phyloP scores from a whole-genome alignment of 225 moss, liverwort and hornwort genomes.

The Pseudoscleropodium purum region DNA sequence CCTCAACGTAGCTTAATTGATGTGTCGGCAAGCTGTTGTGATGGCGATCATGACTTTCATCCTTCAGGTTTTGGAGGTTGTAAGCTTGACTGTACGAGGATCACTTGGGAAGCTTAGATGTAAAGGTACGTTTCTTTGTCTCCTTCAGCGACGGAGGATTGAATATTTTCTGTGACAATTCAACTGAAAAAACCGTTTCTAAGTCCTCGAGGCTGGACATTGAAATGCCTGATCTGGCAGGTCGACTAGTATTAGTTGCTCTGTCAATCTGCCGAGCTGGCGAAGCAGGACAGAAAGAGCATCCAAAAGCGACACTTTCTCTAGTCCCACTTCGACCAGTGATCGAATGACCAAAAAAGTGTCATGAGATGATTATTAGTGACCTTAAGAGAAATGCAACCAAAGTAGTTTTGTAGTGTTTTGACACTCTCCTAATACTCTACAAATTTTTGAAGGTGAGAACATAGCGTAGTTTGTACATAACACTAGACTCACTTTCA shows the following conservation, averaged over 20 bases:
- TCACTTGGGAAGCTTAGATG: background rate
- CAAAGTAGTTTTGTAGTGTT: background rate
- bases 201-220: background rate
- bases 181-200: background rate
- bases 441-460: too few relatives aligned
- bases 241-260: too few relatives aligned
- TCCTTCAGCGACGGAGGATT: background rate
- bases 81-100: background rate
- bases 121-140: background rate
- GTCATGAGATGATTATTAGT: too few relatives aligned
- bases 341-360: background rate
- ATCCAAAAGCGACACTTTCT: background rate
- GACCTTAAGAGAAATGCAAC: background rate
- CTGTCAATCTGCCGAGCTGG: background rate
- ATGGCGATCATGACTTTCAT: background rate
- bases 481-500: background rate
- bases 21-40: background rate
- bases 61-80: background rate
- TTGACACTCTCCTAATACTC: fast-evolving
- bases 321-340: background rate
- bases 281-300: background rate
- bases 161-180: background rate
- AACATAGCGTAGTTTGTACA: background rate
- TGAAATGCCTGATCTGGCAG: background rate
- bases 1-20: background rate